Evolutionary conservation across 140 eudicot genomes (phyloP).

Genomic region (Cichorium intybus): DNA sequence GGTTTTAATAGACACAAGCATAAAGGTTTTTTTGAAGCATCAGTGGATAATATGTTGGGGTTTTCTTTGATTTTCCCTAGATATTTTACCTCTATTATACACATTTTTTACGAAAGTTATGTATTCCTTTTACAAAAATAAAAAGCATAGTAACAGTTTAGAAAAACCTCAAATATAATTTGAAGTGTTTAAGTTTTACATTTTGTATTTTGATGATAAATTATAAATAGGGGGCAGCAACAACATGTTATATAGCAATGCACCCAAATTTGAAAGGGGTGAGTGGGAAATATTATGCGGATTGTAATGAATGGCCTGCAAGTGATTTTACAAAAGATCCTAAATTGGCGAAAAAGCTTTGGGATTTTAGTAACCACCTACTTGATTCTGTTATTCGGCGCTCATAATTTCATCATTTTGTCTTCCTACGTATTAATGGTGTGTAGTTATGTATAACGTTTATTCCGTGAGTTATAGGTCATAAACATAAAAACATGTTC

Average conservation of each 20-base stretch:
- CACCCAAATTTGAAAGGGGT: constrained; percentile 67
- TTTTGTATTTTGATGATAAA: not conserved
- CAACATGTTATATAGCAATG: constrained; percentile 79
- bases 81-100: too few relatives aligned
- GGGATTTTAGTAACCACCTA: constrained; percentile 76
- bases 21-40: too few relatives aligned
- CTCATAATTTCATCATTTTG: not conserved
- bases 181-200: not conserved
- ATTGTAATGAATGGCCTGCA: constrained; percentile 66
- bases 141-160: too few relatives aligned
- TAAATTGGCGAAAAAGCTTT: constrained; percentile 53
- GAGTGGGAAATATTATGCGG: constrained; percentile 63
- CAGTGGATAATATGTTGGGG: too few relatives aligned
- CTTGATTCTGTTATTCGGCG: constrained; percentile 31
- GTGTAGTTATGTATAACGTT: not conserved
- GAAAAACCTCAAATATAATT: too few relatives aligned
- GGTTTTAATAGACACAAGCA: too few relatives aligned
- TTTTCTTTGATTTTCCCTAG: too few relatives aligned
- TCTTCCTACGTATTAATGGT: not conserved
- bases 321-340: constrained; percentile 55
- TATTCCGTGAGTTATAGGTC: constrained; percentile 1
- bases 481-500: not conserved
- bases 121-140: too few relatives aligned
- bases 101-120: too few relatives aligned
- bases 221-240: constrained; percentile 87